Base-by-base conservation (phyloP, 192 early-diverging fungal species). In the Coemansia sp. region DNA sequence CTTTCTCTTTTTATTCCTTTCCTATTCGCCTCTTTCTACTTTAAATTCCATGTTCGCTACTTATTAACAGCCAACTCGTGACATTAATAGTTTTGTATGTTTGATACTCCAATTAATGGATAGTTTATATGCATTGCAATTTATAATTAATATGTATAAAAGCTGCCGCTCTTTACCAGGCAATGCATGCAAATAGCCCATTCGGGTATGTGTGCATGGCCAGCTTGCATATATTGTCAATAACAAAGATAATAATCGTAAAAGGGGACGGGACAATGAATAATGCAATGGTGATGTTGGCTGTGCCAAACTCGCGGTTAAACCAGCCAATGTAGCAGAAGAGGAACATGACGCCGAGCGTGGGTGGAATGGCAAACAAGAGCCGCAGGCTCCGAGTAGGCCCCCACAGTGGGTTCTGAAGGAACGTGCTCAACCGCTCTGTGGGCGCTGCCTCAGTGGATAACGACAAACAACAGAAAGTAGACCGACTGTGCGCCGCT, bases 401-500 rank as follows among this genome's bases (percentile, higher is more conserved):
- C 0, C 76, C 81, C 81, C 81, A 83, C 38, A 83, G 57, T 16
- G 81, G 81, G 46, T 83, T 83, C 58, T 85, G 83, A 24, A 66
- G 75, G 53, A 76, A 70, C 20, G 81, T 43, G 41, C 75, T 78
- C 16, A 72, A 43, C 0, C 40, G 38, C 16, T 76, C 75, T 1
- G 83, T 85, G 27, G 27, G 27, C 27, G 27, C 27, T 27, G 27
- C 27, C 27, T 27, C 27, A 27, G 27, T 27, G 27, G 27, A 27
- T 27, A 27, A 27, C 27, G 27, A 27, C 27, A 27, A 27, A 27
- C 27, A 2, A 27, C 27, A 81, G 69, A 49, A 79, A 92, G 64
- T 89, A 89, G 9, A 91, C 71, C 29, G 83, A 86, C 78, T 91
- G 88, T 11, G 82, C 89, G 9, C 83, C 85, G 47, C 81, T 77